Percentiles rank a stretch among this genome's conserved stretches.
These are phyloP conservation scores for Oryza meridionalis DNA, from an alignment of 176 grass and related monocot species.

Conservation along the genomic window DNA sequence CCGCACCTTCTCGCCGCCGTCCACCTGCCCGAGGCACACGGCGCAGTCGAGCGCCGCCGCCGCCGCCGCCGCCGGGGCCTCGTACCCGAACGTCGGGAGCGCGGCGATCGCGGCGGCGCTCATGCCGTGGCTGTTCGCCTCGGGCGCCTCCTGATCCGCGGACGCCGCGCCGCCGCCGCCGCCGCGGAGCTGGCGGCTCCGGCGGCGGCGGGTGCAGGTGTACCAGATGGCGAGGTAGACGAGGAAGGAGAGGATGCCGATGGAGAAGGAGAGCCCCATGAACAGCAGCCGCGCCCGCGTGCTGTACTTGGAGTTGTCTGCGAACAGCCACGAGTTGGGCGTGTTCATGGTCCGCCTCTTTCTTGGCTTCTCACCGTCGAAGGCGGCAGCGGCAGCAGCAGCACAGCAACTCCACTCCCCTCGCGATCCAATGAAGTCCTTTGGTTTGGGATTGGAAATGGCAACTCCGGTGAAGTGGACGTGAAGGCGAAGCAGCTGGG, in stretches of 20 bases:
- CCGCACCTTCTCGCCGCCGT: slow-evolving; percentile 57
- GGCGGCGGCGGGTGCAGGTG: slow-evolving; percentile 37
- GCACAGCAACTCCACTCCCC: not conserved
- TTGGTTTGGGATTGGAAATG: not conserved
- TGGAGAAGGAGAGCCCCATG: slow-evolving; percentile 74
- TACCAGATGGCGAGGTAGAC: slow-evolving; percentile 65
- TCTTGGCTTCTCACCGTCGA: not conserved
- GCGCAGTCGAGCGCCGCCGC: slow-evolving; percentile 29
- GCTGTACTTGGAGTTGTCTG: slow-evolving; percentile 54
- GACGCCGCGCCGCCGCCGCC: not conserved
- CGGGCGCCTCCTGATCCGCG: not conserved
- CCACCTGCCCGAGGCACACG: slow-evolving; percentile 65
- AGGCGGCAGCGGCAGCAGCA: not conserved
- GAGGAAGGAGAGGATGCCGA: slow-evolving; percentile 69
- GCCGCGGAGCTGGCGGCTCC: not conserved
- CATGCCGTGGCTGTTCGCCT: slow-evolving; percentile 18
- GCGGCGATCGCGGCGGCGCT: slow-evolving; percentile 46
- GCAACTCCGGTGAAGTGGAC: not conserved
- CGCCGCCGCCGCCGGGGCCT: not conserved
- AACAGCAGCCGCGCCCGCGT: slow-evolving; percentile 53
- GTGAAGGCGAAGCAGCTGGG: not conserved
- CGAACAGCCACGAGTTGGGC: slow-evolving; percentile 53
- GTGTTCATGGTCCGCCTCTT: slow-evolving; percentile 13
- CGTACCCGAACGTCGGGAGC: slow-evolving; percentile 47
- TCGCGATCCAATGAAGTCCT: not conserved